Conservation (phyloP, 2,329 filamentous ascomycete genomes). For the Aspergillus piperis region DNA sequence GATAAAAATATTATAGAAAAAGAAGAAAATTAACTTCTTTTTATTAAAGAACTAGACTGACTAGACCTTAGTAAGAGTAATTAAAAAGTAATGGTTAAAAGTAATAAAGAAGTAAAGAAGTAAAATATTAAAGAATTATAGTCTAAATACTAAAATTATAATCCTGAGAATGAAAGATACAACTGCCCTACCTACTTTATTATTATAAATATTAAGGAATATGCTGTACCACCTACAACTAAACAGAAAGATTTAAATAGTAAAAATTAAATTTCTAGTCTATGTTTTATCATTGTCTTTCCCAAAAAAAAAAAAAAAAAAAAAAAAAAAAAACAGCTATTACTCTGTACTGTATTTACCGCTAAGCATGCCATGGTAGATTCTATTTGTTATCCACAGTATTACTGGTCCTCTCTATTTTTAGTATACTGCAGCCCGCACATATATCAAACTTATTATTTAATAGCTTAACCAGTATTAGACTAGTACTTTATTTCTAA, state of each 20-base stretch:
- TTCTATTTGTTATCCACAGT: not conserved
- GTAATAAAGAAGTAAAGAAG: no score
- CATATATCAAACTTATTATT: no score
- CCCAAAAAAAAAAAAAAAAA: no score
- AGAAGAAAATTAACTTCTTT: not conserved
- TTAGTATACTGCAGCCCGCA: no score
- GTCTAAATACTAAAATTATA: not conserved
- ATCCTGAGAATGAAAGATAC: not conserved
- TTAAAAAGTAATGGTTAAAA: not conserved
- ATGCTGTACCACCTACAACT: not conserved
- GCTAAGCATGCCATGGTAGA: not conserved
- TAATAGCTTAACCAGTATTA: not conserved
- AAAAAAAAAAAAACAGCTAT: no score
- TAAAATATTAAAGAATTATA: not conserved
- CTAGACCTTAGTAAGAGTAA: not conserved
- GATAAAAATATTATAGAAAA: not conserved
- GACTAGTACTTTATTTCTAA: slow-evolving; percentile 24
- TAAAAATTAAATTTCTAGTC: not conserved
- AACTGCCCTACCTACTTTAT: not conserved
- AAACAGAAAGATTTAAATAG: not conserved
- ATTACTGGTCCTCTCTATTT: not conserved
- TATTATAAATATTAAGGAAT: no score
- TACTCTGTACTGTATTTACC: no score
- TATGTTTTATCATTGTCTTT: not conserved
- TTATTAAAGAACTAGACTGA: not conserved